These are phyloP conservation scores for Lactarius vividus DNA, from an alignment of 768 basidiomycete genomes.

Conservation along the genomic window DNA sequence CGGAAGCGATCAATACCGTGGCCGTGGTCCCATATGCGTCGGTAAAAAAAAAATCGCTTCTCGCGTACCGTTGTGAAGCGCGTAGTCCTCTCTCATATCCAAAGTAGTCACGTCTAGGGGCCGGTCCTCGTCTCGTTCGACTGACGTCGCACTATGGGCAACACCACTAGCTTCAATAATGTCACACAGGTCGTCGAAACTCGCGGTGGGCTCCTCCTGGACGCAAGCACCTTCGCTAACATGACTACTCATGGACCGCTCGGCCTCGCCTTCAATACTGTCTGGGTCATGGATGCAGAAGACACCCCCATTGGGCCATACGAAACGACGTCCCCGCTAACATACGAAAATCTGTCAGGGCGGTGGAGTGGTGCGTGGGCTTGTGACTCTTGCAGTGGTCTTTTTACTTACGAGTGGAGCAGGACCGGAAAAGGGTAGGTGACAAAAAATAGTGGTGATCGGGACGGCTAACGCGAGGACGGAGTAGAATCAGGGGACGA, in stretches of 20 bases:
- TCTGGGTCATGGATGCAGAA: constrained; percentile 14
- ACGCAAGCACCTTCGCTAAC: constrained; percentile 11
- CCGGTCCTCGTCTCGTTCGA: background rate
- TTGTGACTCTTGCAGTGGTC: background rate
- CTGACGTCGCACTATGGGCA: constrained; percentile 4
- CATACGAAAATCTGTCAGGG: constrained; percentile 14
- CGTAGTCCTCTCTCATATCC: background rate
- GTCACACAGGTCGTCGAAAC: constrained; percentile 15
- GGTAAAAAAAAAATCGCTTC: background rate
- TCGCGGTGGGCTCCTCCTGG: constrained; percentile 16
- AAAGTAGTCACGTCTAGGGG: background rate
- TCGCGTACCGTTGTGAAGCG: background rate
- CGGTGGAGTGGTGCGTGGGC: constrained; percentile 17
- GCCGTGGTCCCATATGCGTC: background rate
- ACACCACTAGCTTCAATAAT: constrained; percentile 9
- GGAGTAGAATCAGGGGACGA: constrained; percentile 3
- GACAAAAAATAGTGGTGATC: background rate
- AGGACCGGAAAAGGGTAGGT: constrained; percentile 21
- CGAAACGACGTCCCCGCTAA: background rate
- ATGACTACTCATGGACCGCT: constrained; percentile 1
- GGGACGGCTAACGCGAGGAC: constrained; percentile 11
- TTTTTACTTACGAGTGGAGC: constrained; percentile 2
- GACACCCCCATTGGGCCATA: constrained; percentile 17
- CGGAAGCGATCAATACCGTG: background rate
- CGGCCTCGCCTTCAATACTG: constrained; percentile 12